phyloP scores from a whole-genome alignment of 768 basidiomycete genomes.

The Xanthoconium purpureum region DNA sequence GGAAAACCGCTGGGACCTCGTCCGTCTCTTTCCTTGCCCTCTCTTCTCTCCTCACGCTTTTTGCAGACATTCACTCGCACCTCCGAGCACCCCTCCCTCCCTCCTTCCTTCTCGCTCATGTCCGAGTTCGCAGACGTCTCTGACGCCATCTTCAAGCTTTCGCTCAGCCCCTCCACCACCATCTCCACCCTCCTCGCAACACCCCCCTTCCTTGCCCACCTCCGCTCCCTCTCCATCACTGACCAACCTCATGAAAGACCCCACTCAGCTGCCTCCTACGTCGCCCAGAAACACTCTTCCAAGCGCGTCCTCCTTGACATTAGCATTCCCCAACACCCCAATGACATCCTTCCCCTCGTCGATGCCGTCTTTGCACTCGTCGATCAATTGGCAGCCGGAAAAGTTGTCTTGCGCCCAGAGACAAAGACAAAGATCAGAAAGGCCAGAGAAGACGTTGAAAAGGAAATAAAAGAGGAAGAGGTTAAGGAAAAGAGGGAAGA shows the following conservation, averaged over 20 bases:
- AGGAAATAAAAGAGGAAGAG: constrained; percentile 63
- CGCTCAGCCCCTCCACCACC: constrained; percentile 38
- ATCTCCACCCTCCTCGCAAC: constrained; percentile 60
- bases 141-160: constrained; percentile 65
- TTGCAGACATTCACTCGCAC: constrained; percentile 79
- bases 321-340: constrained; percentile 45
- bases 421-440: constrained; percentile 75
- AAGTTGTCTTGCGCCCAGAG: constrained; percentile 70
- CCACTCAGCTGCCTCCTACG: constrained; percentile 42
- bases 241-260: constrained; percentile 84
- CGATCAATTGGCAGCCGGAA: constrained; percentile 52
- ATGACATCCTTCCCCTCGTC: constrained; percentile 55
- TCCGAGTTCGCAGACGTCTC: constrained; percentile 87
- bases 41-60: not conserved
- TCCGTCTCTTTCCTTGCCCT: constrained; percentile 38
- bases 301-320: constrained; percentile 78
- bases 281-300: constrained; percentile 41
- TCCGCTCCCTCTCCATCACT: constrained; percentile 85
- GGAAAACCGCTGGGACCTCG: constrained; percentile 81
- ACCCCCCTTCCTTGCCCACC: constrained; percentile 65
- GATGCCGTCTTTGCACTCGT: constrained; percentile 70
- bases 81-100: constrained; percentile 60
- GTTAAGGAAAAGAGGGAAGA: constrained; percentile 70
- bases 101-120: constrained; percentile 68
- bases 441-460: constrained; percentile 68